Evolutionary conservation across 257 asterid genomes (phyloP), one percentile per base, ranked within the genome.

Genomic region (Capsicum baccatum): DNA sequence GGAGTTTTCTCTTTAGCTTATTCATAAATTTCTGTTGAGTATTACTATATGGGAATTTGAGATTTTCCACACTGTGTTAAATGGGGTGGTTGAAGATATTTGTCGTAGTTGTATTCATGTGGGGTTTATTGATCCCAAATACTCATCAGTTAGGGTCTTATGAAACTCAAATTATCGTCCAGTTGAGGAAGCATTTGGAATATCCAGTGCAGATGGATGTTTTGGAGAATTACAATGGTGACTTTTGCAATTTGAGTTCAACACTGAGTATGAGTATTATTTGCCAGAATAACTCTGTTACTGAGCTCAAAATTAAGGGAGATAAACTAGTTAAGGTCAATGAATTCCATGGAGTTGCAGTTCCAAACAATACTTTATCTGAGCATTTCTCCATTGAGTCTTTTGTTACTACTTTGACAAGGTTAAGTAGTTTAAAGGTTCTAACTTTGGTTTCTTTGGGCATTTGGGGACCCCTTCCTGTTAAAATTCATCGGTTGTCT

Each of bases 381-480:
- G 86, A 71, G 17, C 90, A 86, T 78, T 93, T 93, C 94, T 92
- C 94, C 64, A 84, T 89, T 88, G 96, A 93, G 81, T 93, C 97
- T 12, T 87, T 93, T 17, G 76, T 91, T 6, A 92, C 93, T 9
- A 93, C 97, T 3, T 35, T 93, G 86, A 87, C 97, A 0, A 90
- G 97, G 86, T 86, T 93, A 33, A 91, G 88, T 13, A 89, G 83
- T 11, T 87, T 93, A 90, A 92, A 84, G 67, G 80, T 80, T 17
- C 87, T 93, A 12, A 86, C 85, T 74, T 60, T 93, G 19, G 92
- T 93, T 26, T 92, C 96, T 5, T 82, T 93, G 35, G 97, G 97
- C 54, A 86, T 93, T 9, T 92, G 96, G 97, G 97, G 96, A 16
- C 87, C 91, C 13, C 55, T 93, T 14, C 96, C 94, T 11, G 91